Base-by-base conservation (phyloP, 176 grass and related monocot species). In the Carex scoparia region DNA sequence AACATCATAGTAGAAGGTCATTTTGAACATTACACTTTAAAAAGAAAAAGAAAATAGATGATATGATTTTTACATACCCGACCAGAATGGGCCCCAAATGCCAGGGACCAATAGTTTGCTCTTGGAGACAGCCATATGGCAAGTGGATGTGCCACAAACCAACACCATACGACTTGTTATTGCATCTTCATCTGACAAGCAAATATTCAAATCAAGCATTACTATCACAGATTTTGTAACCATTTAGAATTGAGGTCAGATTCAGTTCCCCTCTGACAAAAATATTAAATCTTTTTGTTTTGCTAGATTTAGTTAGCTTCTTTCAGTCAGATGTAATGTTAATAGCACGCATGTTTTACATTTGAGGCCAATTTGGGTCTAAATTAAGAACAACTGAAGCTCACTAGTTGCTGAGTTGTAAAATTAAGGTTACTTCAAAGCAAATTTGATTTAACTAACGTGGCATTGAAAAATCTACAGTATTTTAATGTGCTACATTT, bases 71-170 rank as follows among this genome's bases (percentile, higher is more conserved):
- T 46, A 69, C 69, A 0, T 94, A 98, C 96, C 96, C 84, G 96
- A 98, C 96, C 96, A 98, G 83, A 94, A 98, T 10, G 96, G 93
- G 60, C 93, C 96, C 93, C 96, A 98, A 63, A 98, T 87, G 85
- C 96, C 93, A 72, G 96, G 91, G 48, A 95, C 90, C 86, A 98
- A 92, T 51, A 95, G 69, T 83, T 90, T 98, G 76, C 87, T 85
- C 80, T 87, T 87, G 62, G 96, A 95, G 79, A 98, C 82, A 62
- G 93, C 91, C 96, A 95, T 98, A 72, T 98, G 96, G 72, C 96
- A 98, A 85, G 96, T 95, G 59, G 93, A 98, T 85, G 93, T 98
- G 40, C 95, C 95, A 83, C 95, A 98, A 61, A 98, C 95, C 90
- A 98, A 90, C 68, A 94, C 91, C 88, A 98, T 92, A 13, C 89